Evolutionary conservation across 306 rosid species (phyloP).

Genomic region (Mucuna pruriens): DNA sequence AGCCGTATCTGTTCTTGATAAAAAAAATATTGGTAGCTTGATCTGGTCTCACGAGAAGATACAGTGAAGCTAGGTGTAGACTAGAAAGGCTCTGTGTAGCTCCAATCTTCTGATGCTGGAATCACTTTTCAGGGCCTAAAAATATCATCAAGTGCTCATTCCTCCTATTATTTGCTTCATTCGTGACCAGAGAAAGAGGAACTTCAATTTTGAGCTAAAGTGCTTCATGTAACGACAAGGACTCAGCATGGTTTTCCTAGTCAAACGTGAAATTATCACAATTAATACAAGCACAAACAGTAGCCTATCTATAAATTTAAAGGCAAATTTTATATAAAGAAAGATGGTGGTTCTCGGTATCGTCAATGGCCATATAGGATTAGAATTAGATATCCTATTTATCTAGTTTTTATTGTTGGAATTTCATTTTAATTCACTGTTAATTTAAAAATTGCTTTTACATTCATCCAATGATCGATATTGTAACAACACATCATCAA

Average conservation of each 20-base stretch:
- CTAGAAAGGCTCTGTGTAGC: not conserved
- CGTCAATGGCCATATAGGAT: not conserved
- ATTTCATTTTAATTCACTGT: too few relatives aligned
- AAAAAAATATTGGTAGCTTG: not conserved
- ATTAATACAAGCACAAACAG: not conserved
- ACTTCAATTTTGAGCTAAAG: not conserved
- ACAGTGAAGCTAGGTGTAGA: not conserved
- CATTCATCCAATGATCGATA: too few relatives aligned
- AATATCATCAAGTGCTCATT: slow-evolving; percentile 20
- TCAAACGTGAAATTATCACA: slow-evolving; percentile 30
- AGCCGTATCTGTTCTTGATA: not conserved
- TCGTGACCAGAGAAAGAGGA: not conserved
- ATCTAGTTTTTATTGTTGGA: too few relatives aligned
- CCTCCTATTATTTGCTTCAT: slow-evolving; percentile 3
- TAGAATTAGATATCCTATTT: too few relatives aligned
- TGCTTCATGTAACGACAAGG: slow-evolving; percentile 21
- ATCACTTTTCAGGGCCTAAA: slow-evolving; percentile 15
- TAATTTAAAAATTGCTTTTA: too few relatives aligned
- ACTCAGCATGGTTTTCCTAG: not conserved
- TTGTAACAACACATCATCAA: too few relatives aligned
- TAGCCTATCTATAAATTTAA: not conserved
- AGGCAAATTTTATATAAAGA: not conserved
- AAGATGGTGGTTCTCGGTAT: not conserved
- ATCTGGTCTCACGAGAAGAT: not conserved
- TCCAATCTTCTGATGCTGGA: slow-evolving; percentile 12